Base-by-base conservation (phyloP, 108 stramenopile genomes). In the Cyclotella kingstonii region DNA sequence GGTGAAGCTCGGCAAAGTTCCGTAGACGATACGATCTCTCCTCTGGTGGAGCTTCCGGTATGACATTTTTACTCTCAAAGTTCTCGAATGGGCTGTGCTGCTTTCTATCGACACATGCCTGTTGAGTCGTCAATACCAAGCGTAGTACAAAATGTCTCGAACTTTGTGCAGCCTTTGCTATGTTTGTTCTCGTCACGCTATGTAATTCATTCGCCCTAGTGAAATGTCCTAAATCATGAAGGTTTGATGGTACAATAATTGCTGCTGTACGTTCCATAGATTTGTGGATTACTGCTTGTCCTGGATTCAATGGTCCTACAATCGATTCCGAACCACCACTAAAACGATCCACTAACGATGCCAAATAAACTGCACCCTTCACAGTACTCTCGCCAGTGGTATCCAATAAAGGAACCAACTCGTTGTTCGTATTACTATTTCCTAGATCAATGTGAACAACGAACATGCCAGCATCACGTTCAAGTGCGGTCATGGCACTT, bases 391-490 rank as follows among this genome's bases (percentile, higher is more conserved):
- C 45, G 22, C 28, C 52, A 29, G 12, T 6, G 9, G 23, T n/a
- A n/a, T n/a, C n/a, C n/a, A n/a, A n/a, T n/a, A n/a, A n/a, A n/a
- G n/a, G n/a, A n/a, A n/a, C n/a, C n/a, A 15, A 2, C 22, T 46
- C 8, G 42, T 29, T 35, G 34, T 17, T 34, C 31, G 28, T 38
- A 25, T 35, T 33, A 18, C 63, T 63, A 63, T 63, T 59, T 35
- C 70, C 70, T 18, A 72, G 57, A 62, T 72, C 70, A 7, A 72
- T 63, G 42, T 72, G 70, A 36, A 63, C 63, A 40, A 50, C 41
- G 11, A 72, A 53, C 11, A 72, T 23, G 0, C 63, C 63, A 18
- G 56, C 43, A 51, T 72, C 70, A 8, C 70, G 35, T 49, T 72
- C 70, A 21, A 72, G 15, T 15, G 63, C 59, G 7, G 70, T 73